phyloP scores from a whole-genome alignment of 495 filamentous ascomycete species.

The Amniculicola lignicola region DNA sequence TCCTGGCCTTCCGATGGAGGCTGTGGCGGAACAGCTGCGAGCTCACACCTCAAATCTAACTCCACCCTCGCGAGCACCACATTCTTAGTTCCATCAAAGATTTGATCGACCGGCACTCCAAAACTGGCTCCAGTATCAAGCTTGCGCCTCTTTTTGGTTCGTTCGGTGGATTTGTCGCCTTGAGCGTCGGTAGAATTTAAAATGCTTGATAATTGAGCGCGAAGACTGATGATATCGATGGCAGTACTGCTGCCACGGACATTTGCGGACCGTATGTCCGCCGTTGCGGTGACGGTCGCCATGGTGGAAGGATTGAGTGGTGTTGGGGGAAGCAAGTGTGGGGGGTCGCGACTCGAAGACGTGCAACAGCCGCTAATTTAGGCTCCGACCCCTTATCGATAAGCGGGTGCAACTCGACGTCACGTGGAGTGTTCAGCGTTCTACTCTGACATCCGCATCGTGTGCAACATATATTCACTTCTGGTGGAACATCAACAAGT shows the following conservation, averaged over 20 bases:
- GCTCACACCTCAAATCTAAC: slow-evolving; percentile 8
- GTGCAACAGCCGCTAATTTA: no score
- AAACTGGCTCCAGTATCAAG: background rate
- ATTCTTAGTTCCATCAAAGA: slow-evolving; percentile 4
- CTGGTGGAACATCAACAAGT: no score
- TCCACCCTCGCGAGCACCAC: slow-evolving; percentile 7
- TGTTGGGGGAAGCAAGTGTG: no score
- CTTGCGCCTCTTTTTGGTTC: slow-evolving; percentile 12
- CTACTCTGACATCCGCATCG: no score
- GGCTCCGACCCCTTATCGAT: no score
- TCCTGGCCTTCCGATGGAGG: background rate
- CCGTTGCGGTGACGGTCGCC: background rate
- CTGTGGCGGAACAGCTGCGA: background rate
- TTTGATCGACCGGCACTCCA: background rate
- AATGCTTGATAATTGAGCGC: background rate
- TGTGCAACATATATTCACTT: no score
- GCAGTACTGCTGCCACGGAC: background rate
- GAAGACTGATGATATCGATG: background rate
- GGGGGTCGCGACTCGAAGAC: no score
- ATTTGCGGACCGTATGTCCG: background rate
- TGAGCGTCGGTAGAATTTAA: background rate
- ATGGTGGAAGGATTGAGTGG: no score
- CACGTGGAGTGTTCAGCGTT: no score
- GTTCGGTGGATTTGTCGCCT: background rate
- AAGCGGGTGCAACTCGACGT: no score